These are phyloP conservation scores for Micractinium conductrix DNA, from an alignment of 139 green algal species.

Conservation along the genomic window DNA sequence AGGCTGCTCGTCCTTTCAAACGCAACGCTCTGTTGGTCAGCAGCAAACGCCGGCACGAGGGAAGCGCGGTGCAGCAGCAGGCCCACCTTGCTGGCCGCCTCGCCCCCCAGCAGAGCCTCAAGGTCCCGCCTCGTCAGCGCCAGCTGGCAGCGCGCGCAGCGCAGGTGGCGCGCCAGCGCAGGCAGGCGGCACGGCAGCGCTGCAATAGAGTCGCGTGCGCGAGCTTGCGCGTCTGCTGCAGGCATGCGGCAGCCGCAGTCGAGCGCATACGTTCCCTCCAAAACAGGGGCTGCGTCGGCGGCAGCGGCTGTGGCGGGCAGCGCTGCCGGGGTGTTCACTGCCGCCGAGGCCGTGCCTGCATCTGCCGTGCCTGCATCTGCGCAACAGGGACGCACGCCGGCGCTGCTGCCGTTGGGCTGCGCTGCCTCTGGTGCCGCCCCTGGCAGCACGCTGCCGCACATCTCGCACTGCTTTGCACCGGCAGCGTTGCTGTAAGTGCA, in stretches of 20 bases:
- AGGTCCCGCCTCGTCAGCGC: not conserved
- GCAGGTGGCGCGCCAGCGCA: not conserved
- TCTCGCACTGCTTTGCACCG: too few species aligned
- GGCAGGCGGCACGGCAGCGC: not conserved
- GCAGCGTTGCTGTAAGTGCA: too few species aligned
- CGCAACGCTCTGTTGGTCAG: too few species aligned
- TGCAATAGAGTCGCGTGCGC: not conserved
- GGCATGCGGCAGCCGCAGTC: constrained; percentile 40
- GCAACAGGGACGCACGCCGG: too few species aligned
- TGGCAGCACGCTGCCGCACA: not conserved
- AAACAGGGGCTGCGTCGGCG: not conserved
- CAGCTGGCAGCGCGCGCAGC: constrained; percentile 11
- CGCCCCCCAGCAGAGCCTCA: not conserved
- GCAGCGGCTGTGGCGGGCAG: not conserved
- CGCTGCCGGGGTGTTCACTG: not conserved
- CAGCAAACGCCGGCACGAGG: not conserved
- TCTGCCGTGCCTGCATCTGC: not conserved
- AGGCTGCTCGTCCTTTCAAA: too few species aligned
- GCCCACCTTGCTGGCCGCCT: not conserved
- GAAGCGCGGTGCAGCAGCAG: not conserved
- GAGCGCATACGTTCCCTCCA: not conserved
- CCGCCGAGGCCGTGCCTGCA: not conserved
- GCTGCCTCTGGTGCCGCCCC: not conserved
- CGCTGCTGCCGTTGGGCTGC: not conserved
- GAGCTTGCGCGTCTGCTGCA: not conserved